These are phyloP conservation scores for Cochlearia excelsa DNA, from an alignment of 345 rosid species.

Conservation along the genomic window DNA sequence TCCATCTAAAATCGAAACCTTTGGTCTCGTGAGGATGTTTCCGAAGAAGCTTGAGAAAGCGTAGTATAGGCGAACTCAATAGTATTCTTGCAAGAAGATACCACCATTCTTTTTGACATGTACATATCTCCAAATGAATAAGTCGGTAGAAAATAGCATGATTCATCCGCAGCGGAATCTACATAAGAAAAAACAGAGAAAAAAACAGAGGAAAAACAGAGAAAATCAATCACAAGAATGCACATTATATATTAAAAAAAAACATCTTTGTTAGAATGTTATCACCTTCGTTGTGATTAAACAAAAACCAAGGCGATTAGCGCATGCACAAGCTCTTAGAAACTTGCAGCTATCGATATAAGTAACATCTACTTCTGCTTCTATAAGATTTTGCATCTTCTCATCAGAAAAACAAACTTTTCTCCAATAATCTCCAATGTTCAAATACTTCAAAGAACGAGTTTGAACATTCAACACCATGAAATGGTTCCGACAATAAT, in stretches of 20 bases:
- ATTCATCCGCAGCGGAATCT: not conserved
- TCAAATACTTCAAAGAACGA: conserved; percentile 20
- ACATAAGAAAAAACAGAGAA: not conserved
- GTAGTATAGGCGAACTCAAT: conserved; percentile 15
- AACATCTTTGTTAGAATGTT: too few relatives aligned
- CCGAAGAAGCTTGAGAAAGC: conserved; percentile 18
- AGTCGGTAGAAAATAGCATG: not conserved
- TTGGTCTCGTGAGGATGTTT: not conserved
- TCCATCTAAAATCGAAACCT: conserved; percentile 5
- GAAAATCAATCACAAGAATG: not conserved
- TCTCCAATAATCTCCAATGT: conserved; percentile 14
- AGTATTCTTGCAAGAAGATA: conserved; percentile 8
- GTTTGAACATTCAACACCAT: not conserved
- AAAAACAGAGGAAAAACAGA: not conserved
- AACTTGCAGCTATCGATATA: conserved; percentile 6
- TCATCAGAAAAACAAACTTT: conserved; percentile 4
- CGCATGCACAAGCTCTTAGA: not conserved
- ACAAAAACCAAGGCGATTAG: conserved; percentile 6
- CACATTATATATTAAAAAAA: too few relatives aligned
- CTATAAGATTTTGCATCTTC: conserved; percentile 16
- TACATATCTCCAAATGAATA: conserved; percentile 20
- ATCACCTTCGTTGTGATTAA: not conserved
- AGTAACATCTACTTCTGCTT: conserved; percentile 9
- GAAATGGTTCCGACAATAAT: not conserved
- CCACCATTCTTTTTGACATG: conserved; percentile 23